Base-by-base conservation (phyloP, 2,329 filamentous ascomycete genomes). In the Cephalotrichum gorgonifer region DNA sequence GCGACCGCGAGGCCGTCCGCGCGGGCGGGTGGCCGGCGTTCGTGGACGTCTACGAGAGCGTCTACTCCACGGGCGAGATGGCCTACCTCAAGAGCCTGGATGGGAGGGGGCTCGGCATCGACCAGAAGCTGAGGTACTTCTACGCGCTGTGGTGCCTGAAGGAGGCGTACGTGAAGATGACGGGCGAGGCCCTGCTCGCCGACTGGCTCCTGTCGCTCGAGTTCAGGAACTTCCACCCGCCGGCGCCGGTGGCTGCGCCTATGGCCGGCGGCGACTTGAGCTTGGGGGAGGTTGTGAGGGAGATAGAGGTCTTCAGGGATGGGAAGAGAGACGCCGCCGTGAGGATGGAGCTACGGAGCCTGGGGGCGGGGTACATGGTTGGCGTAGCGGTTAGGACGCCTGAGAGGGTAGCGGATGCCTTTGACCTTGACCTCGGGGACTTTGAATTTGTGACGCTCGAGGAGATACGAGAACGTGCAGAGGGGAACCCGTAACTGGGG, bases 81-180 rank as follows among this genome's bases (percentile, higher is more conserved):
- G 69, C 62, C 49, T 75, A 79, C 53, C 80, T 90, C 58, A 83
- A 83, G 61, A 55, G 59, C 45, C 57, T 70, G 20, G 43, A 30
- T 26, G 15, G 31, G 6, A 30, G 25, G 8, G 44, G 48, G 2
- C 30, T 45, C 7, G 22, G 47, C 12, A 38, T 49, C 25, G 43
- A 53, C 27, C 51, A 50, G 17, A 82, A 81, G 59, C 68, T 90
- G 26, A 73, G 84, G 5, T 73, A 76, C 48, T 91, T 91, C 60
- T 91, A 89, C 61, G 76, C 84, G 1, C 78, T 85, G 51, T 91
- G 86, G 83, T 87, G 83, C 62, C 74, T 88, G 62, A 81, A 87
- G 56, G 86, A 91, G 67, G 82, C 85, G 1, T 90, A 87, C 61
- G 81, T 90, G 64, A 91, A 90, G 75, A 81, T 91, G 68, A 86